phyloP scores from a whole-genome alignment of 352 stramenopile species.

The Thalassiosira mediterranea region DNA sequence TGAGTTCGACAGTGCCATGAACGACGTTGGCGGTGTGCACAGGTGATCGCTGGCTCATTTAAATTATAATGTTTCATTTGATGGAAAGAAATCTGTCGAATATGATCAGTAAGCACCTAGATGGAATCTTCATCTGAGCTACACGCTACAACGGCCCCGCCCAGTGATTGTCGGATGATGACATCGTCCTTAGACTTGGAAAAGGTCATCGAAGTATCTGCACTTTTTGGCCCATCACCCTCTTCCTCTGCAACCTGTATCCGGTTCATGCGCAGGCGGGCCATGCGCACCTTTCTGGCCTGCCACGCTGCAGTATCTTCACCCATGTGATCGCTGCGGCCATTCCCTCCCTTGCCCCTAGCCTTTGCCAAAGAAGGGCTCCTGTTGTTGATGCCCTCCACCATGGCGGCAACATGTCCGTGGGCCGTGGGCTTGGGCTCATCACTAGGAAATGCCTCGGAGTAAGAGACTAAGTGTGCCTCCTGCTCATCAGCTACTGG shows the following conservation, averaged over 20 bases:
- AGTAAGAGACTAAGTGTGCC: not conserved
- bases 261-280: slow-evolving; percentile 25
- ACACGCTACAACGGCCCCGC: not conserved
- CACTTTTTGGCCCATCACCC: slow-evolving; percentile 10
- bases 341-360: not conserved
- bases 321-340: not conserved
- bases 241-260: slow-evolving; percentile 2
- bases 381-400: slow-evolving; percentile 6
- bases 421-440: not conserved
- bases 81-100: no score
- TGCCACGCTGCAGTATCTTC: slow-evolving; percentile 31
- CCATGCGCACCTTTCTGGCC: slow-evolving; percentile 41
- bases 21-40: no score
- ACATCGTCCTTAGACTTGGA: not conserved
- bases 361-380: not conserved
- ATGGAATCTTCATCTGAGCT: slow-evolving; percentile 2
- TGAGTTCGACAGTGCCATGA: no score
- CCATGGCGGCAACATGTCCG: not conserved
- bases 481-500: not conserved
- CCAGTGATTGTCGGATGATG: not conserved
- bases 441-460: not conserved
- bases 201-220: not conserved
- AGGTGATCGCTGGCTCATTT: no score
- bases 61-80: no score
- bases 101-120: no score